These are phyloP conservation scores for Plasmodium reichenowi DNA, from an alignment of 169 alveolate species.

Conservation along the genomic window DNA sequence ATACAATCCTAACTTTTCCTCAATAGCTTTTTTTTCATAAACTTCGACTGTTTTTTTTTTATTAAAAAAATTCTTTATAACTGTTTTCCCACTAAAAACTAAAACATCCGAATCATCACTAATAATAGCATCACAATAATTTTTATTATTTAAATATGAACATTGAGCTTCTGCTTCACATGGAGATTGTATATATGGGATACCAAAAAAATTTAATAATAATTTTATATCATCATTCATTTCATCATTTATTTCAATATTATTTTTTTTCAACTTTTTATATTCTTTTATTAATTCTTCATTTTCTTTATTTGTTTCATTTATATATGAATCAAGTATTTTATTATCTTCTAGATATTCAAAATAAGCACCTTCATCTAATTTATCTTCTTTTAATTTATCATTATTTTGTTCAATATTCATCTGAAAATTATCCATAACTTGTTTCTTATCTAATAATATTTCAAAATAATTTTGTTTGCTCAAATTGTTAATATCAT, in stretches of 20 bases:
- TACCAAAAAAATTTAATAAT: constrained; percentile 91
- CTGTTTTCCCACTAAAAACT: constrained; percentile 93
- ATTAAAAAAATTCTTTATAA: constrained; percentile 91
- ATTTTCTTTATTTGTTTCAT: constrained; percentile 34
- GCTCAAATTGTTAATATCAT: neutral
- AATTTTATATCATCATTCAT: constrained; percentile 84
- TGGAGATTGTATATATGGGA: constrained; percentile 96
- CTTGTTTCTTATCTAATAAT: constrained; percentile 15
- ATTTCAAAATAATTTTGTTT: constrained; percentile 13
- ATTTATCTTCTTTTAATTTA: neutral
- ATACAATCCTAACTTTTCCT: constrained; percentile 87
- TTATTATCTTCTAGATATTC: constrained; percentile 43
- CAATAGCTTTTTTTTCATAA: constrained; percentile 86
- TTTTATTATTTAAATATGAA: constrained; percentile 87
- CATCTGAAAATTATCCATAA: constrained; percentile 25
- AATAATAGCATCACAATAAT: constrained; percentile 92
- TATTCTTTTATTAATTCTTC: constrained; percentile 59
- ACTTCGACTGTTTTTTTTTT: constrained; percentile 90
- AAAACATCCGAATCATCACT: constrained; percentile 96
- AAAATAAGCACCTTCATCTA: neutral
- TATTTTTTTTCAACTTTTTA: constrained; percentile 40
- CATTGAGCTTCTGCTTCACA: constrained; percentile 97
- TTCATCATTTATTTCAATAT: constrained; percentile 76
- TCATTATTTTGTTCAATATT: neutral
- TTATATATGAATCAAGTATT: constrained; percentile 32